phyloP scores from a whole-genome alignment of 176 grass and related monocot genomes.

The Otatea glauca region DNA sequence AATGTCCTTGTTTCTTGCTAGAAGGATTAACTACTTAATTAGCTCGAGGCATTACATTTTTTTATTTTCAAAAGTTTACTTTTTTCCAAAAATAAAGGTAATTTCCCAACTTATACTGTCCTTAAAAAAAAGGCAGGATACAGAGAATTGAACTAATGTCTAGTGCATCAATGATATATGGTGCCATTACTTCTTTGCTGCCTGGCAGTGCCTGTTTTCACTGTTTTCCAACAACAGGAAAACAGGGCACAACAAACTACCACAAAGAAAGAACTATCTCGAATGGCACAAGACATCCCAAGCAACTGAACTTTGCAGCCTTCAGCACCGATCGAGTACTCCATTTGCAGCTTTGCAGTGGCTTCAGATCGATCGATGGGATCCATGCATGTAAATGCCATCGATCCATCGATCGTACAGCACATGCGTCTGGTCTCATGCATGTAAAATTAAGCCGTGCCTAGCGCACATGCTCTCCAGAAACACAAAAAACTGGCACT shows the following conservation, averaged over 20 bases:
- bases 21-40: too few species aligned
- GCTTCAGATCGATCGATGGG: not conserved
- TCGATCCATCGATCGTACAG: not conserved
- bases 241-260: not conserved
- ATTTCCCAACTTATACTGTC: too few species aligned
- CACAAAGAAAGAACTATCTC: not conserved
- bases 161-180: too few species aligned
- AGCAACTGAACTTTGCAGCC: not conserved
- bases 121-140: too few species aligned
- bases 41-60: too few species aligned
- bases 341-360: not conserved
- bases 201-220: not conserved
- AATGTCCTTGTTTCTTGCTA: not conserved
- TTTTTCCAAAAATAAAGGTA: too few species aligned
- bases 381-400: not conserved
- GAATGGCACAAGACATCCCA: not conserved
- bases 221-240: not conserved
- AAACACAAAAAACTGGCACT: not conserved
- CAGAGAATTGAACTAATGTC: too few species aligned
- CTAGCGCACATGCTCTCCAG: not conserved
- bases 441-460: not conserved
- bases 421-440: not conserved
- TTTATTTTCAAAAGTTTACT: too few species aligned
- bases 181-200: not conserved
- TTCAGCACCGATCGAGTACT: not conserved